Evolutionary conservation across 305 asterid species (phyloP).

Genomic region (Solanum hybrid): DNA sequence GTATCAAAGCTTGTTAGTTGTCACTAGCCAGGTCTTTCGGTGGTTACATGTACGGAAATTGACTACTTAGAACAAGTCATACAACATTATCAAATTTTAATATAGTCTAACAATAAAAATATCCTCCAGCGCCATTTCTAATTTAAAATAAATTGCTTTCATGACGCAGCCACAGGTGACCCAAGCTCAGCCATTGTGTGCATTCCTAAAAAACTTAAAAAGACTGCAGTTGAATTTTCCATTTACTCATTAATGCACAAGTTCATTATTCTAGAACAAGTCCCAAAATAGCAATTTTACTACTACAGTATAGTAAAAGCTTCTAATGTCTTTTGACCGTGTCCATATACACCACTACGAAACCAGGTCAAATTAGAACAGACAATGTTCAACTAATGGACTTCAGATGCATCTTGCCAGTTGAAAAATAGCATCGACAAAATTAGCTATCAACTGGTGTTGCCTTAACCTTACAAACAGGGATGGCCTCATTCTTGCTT

Average conservation of each 20-base stretch:
- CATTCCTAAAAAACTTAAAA: not conserved
- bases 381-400: not conserved
- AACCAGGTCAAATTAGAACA: not conserved
- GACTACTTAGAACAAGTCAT: not conserved
- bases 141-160: not conserved
- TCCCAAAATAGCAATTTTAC: not conserved
- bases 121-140: not conserved
- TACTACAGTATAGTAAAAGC: not conserved
- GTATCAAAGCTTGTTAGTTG: not conserved
- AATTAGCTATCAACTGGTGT: constrained; percentile 10
- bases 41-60: not conserved
- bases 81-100: not conserved
- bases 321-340: not conserved
- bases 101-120: not conserved
- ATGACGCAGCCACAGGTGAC: not conserved
- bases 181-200: not conserved
- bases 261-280: not conserved
- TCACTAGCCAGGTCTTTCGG: not conserved
- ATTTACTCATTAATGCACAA: not conserved
- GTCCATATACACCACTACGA: not conserved
- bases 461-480: constrained; percentile 72
- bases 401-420: not conserved
- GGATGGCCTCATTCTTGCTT: constrained; percentile 60
- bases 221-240: not conserved
- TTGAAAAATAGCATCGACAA: not conserved